These are phyloP conservation scores for Colletotrichum simmondsii DNA, from an alignment of 2,329 filamentous ascomycete species.

Conservation along the genomic window DNA sequence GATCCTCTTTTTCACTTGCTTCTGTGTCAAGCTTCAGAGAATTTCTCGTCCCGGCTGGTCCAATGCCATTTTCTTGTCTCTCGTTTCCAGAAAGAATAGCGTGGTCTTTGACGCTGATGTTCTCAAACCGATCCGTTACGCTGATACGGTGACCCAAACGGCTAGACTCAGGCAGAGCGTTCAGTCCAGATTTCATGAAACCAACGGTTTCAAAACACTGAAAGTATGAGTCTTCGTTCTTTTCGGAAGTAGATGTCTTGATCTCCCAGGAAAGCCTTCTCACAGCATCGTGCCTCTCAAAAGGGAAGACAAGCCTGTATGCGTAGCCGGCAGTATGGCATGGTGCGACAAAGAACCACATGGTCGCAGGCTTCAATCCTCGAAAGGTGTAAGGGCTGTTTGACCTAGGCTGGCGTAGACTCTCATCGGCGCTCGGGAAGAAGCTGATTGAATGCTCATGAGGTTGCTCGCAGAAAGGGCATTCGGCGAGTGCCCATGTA, in stretches of 20 bases:
- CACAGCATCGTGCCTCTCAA: neutral
- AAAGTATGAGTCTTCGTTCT: neutral
- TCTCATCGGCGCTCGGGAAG: neutral
- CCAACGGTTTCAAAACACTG: neutral
- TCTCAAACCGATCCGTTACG: neutral
- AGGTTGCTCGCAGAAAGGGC: neutral
- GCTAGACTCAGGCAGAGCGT: too few relatives aligned
- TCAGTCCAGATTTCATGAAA: neutral
- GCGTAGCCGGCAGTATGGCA: neutral
- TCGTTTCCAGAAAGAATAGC: neutral
- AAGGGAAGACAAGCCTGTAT: neutral
- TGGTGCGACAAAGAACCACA: neutral
- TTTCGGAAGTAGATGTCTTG: neutral
- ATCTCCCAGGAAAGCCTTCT: neutral
- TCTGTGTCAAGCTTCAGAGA: neutral
- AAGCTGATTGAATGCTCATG: neutral
- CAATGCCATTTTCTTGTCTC: neutral
- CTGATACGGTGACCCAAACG: neutral
- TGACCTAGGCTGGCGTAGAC: neutral
- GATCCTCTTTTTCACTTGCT: neutral
- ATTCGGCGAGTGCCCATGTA: neutral
- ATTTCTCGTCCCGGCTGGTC: neutral
- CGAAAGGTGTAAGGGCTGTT: neutral
- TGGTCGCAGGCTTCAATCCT: neutral
- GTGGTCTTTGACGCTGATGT: neutral